Evolutionary conservation across 345 rosid genomes (phyloP), one percentile per base, ranked within the genome.

Genomic region (Hibiscus tridactylites): DNA sequence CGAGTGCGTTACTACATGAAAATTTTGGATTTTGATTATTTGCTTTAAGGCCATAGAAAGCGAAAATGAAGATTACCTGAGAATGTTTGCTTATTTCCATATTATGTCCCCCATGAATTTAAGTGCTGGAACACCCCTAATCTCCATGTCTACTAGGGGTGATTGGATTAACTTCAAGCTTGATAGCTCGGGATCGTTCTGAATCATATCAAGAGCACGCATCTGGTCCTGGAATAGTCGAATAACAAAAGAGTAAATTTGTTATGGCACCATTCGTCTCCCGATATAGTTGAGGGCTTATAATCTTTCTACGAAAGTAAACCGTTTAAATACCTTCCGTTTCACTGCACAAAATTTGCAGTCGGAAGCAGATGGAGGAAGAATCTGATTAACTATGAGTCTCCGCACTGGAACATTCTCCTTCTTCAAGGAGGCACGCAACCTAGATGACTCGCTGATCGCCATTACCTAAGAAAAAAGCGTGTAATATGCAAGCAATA

Each of bases 271-370:
- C 52, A 2, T 42, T 64, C 12, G 52, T 64, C 68, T 0, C 1
- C 0, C 3, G 21, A 37, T 37, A 4, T 63, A 8, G 2, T 17
- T 4, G 7, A 37, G 13, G 15, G 31, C 35, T 21, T 21, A 44
- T 42, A 42, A 65, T 37, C 69, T 65, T 62, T 5, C 53, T 42
- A 19, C 3, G n/a, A 17, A 19, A 63, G 69, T 42, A 11, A 19
- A 44, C 68, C 6, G 17, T 12, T 21, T 21, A 21, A 21, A 21
- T 21, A 21, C 24, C 24, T 65, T 75, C 88, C 99, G 79, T 59
- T 89, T 95, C 84, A 90, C 85, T 24, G 91, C 87, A 79, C 99
- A 95, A 80, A 95, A 95, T 74, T 92, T 95, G 92, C 99, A 95
- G 83, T 89, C 97, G 0, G 97, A 87, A 65, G 86, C 81, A 70